Evolutionary conservation across 1,139 yeast species (phyloP), one percentile per base, ranked within the genome.

Genomic region (Hyphopichia fennica): DNA sequence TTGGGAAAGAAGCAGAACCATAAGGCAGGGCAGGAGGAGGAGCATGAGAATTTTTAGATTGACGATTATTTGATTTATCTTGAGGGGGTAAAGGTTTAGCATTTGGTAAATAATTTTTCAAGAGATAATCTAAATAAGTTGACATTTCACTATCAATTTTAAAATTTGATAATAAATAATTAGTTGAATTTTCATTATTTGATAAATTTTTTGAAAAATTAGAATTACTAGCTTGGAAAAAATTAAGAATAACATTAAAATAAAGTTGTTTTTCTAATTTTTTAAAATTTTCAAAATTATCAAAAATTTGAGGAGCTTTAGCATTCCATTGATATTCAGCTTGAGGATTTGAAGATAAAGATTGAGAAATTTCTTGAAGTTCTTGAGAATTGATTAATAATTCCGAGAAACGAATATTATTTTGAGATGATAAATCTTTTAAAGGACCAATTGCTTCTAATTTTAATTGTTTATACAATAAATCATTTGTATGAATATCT

Each of bases 221-320:
- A 45, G 78, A 79, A 47, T 78, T 71, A 41, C 75, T 65, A 33
- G 79, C 73, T 39, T 95, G 87, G 63, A 87, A 85, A 57, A 79
- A 85, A 50, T 82, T 78, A 44, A 87, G 72, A 45, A 90, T 72
- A 20, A 81, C 72, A 50, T 87, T 87, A 57, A 88, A 85, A 42
- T 89, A 62, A 54, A 83, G 69, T 41, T 78, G 77, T 47, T 87
- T 73, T 57, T 96, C 83, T 46, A 71, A 70, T 45, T 71, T 76
- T 60, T 91, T 96, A 51, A 84, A 82, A 47, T 72, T 73, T 62
- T 89, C 96, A 60, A 90, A 83, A 53, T 81, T 81, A 52, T 84
- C 87, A 57, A 88, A 84, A 32, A 85, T 79, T 48, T 75, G 81
- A 1, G 96, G 95, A 1, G 95, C 93, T 58, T 84, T 83, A 44